Evolutionary conservation across 179 eudicot genomes (phyloP), one percentile per base, ranked within the genome.

Genomic region (Silene noctiflora): DNA sequence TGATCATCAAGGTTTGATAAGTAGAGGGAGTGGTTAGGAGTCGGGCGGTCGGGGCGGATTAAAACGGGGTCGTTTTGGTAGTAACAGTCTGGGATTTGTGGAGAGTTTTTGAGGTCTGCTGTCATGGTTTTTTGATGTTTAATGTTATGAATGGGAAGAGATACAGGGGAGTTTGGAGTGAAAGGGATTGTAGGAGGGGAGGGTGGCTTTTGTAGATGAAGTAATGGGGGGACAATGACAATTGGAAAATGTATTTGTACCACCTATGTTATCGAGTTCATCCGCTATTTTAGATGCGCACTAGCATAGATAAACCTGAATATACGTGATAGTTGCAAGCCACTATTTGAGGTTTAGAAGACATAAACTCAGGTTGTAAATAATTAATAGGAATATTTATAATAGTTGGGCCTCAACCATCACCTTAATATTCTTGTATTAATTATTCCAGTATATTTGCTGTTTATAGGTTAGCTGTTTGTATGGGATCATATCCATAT

Each of bases 1-100:
- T 94, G 98, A 56, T 89, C 94, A 65, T 94, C 98, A 10, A 94
- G 86, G 77, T 92, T 94, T 46, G 98, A 94, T 75, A 94, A 94
- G 44, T 86, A 85, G 12, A 94, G 84, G 12, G 84, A 46, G 44
- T 92, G 91, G 2, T 77, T 86, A 1, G 98, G 98, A 3, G 97
- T 94, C 48, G 88, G 86, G 14, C 46, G 81, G 55, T 69, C 77
- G 5, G 98, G 98, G 64, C 73, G 25, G 81, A 94, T 84, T 65
- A 90, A 71, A 3, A 55, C 73, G 17, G 96, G 94, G 14, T 74
- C 77, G 74, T 81, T 80, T 77, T 69, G 76, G 66, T 89, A 88
- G 81, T 78, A 58, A 78, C 88, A 82, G 64, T 89, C 89, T 31
- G 98, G 98, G 77, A 94, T 87, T 71, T 92, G 88, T 67, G 73